These are phyloP conservation scores for Epichloe bromicola DNA, from an alignment of 2,329 filamentous ascomycete species.

Conservation along the genomic window DNA sequence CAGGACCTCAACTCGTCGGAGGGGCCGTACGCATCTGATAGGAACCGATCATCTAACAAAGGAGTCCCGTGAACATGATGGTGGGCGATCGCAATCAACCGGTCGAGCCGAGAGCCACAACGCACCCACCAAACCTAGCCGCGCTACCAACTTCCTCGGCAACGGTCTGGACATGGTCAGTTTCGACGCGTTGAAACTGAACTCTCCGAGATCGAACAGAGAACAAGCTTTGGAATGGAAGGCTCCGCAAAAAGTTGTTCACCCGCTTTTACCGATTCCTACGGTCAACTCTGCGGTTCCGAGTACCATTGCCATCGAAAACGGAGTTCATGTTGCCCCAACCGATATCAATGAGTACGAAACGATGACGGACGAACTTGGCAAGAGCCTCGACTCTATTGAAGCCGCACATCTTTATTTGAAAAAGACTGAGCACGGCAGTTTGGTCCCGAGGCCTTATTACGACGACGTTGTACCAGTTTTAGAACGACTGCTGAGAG, in stretches of 20 bases:
- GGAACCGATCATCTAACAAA: neutral
- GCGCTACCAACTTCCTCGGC: neutral
- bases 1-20: constrained; percentile 17
- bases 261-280: neutral
- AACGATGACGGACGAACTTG: neutral
- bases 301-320: neutral
- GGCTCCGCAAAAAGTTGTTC: neutral
- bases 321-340: neutral
- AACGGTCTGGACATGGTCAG: constrained; percentile 2
- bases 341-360: neutral
- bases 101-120: neutral
- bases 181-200: constrained; percentile 1
- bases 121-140: neutral
- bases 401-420: constrained; percentile 3
- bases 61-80: constrained; percentile 1
- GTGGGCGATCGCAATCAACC: neutral
- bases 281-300: neutral
- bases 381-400: neutral
- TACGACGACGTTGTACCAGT: constrained; percentile 5
- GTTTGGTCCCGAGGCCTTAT: neutral
- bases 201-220: neutral
- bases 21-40: constrained; percentile 9
- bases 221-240: neutral
- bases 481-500: constrained; percentile 6
- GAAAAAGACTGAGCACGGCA: neutral